phyloP scores from a whole-genome alignment of 192 early-diverging fungal genomes.

The Umbelopsis sp. region DNA sequence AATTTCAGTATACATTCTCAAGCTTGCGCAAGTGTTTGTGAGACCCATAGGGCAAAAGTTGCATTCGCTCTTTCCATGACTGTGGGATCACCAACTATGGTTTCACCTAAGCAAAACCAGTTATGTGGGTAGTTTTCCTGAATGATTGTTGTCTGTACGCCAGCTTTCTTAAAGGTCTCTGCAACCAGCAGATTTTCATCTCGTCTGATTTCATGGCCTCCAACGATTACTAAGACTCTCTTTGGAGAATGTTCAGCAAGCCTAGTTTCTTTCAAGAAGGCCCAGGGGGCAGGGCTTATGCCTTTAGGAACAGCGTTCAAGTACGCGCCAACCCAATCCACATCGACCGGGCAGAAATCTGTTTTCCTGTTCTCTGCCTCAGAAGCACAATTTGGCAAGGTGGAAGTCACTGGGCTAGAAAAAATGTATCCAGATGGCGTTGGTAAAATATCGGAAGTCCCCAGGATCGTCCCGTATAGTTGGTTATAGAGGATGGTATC shows the following conservation, averaged over 20 bases:
- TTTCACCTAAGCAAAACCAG: neutral
- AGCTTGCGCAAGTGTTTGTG: too few species aligned
- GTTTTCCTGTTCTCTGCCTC: neutral
- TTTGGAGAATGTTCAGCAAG: neutral
- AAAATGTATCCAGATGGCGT: neutral
- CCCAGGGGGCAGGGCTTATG: neutral
- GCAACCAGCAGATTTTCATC: neutral
- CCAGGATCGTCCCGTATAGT: neutral
- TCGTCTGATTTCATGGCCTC: neutral
- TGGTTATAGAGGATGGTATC: neutral
- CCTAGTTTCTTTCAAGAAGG: neutral
- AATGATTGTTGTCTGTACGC: neutral
- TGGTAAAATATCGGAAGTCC: neutral
- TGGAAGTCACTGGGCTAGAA: neutral
- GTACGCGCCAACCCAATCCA: neutral
- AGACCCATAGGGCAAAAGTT: neutral
- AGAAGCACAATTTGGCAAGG: neutral
- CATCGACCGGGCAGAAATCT: neutral
- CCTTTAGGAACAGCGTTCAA: neutral
- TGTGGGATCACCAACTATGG: conserved; percentile 2
- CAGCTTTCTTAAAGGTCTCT: neutral
- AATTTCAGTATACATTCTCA: too few species aligned
- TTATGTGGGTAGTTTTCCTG: neutral
- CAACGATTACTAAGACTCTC: neutral
- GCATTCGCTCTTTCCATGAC: neutral